phyloP scores from a whole-genome alignment of 2,329 filamentous ascomycete species.

The Colletotrichum sp. region DNA sequence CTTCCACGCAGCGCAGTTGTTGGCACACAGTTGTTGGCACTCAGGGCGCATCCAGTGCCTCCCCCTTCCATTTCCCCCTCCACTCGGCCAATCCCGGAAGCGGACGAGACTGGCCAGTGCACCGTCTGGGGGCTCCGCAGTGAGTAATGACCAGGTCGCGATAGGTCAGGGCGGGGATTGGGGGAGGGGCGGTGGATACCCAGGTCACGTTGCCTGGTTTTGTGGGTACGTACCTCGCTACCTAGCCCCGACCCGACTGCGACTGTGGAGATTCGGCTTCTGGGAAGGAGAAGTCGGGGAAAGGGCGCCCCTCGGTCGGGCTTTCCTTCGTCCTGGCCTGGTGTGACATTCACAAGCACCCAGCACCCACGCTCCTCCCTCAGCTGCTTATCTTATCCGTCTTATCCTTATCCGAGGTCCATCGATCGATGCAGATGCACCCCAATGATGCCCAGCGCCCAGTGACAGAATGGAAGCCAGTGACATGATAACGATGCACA shows the following conservation, averaged over 20 bases:
- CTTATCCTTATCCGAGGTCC: background rate
- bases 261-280: background rate
- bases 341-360: background rate
- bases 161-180: background rate
- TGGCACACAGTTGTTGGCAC: background rate
- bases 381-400: background rate
- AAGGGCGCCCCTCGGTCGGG: background rate
- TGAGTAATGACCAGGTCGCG: constrained; percentile 3
- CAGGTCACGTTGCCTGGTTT: background rate
- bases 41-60: background rate
- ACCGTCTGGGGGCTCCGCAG: background rate
- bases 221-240: background rate
- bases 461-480: background rate
- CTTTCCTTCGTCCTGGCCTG: background rate
- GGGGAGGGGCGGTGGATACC: background rate
- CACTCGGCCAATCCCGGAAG: constrained; percentile 17
- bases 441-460: background rate
- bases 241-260: background rate
- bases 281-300: background rate
- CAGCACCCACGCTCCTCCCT: background rate
- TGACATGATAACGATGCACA: background rate
- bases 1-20: background rate
- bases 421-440: background rate
- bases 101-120: background rate
- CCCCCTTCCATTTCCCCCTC: background rate